These are phyloP conservation scores for Pleomassaria siparia DNA, from an alignment of 2,329 filamentous ascomycete species.

Conservation along the genomic window DNA sequence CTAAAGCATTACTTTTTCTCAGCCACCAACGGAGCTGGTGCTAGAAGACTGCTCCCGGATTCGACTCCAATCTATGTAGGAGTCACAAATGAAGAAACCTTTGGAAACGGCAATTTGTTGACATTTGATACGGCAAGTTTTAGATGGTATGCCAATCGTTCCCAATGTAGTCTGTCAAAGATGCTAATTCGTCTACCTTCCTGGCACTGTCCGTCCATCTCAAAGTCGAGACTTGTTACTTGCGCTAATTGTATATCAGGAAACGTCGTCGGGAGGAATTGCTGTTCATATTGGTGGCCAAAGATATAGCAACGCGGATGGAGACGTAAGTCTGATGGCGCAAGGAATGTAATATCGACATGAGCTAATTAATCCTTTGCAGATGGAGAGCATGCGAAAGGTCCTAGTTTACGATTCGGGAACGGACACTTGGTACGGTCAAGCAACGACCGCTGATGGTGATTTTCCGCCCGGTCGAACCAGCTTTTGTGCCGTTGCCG, in stretches of 20 bases:
- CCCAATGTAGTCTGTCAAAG: not conserved
- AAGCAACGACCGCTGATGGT: constrained; percentile 9
- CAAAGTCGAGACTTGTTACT: too few relatives aligned
- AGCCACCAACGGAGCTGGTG: constrained; percentile 2
- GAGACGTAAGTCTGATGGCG: too few relatives aligned
- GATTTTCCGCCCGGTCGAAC: constrained; percentile 4
- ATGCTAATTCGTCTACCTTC: constrained; percentile 8
- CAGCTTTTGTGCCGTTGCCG: constrained; percentile 11
- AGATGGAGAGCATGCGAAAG: constrained; percentile 11
- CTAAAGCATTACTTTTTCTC: constrained; percentile 12
- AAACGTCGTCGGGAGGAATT: not conserved
- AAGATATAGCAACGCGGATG: not conserved
- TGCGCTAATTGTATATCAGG: not conserved
- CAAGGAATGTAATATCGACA: too few relatives aligned
- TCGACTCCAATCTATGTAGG: not conserved
- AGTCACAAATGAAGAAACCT: not conserved
- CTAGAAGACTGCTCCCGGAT: constrained; percentile 3
- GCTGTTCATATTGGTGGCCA: not conserved
- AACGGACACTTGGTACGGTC: constrained; percentile 9
- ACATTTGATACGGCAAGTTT: constrained; percentile 9
- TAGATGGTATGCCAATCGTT: constrained; percentile 4
- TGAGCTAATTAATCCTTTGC: not conserved
- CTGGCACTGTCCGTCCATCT: constrained; percentile 4
- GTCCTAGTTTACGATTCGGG: constrained; percentile 13
- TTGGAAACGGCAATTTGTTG: constrained; percentile 8